Evolutionary conservation across 495 filamentous ascomycete genomes (phyloP), one percentile per base, ranked within the genome.

Genomic region (Annulohypoxylon moriforme): DNA sequence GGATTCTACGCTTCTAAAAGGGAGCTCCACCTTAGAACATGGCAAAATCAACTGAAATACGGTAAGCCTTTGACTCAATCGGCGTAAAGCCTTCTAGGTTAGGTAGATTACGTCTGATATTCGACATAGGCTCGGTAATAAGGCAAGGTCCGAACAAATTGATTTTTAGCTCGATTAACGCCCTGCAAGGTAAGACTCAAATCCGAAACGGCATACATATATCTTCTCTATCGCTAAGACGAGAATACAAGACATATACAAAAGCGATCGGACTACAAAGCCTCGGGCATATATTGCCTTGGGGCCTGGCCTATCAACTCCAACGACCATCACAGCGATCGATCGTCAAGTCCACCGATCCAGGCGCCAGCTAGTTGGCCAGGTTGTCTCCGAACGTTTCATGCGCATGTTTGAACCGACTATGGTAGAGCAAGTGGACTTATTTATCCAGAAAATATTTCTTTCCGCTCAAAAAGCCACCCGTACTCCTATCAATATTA

Each of bases 231-330:
- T n/a, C 68, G 83, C 82, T 65, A 77, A 76, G 10, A 72, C 72
- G 36, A n/a, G 22, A 1, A 11, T 49, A 4, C 18, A 1, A 69
- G 11, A 60, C 69, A 79, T 18, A 86, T 86, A 47, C 82, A 18
- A 18, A n/a, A 44, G 4, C 4, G 40, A 20, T 20, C 14, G 14
- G 0, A 20, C 40, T 3, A 44, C 40, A 1, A 44, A 44, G 5
- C 46, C 46, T 0, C 9, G 10, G 1, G 46, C 22, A 0, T 50
- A 50, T 20, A 50, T 44, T 11, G 40, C 40, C 14, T n/a, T 44
- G 13, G 40, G 40, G 1, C 40, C 40, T 13, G 27, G 53, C 20
- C 60, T 10, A n/a, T 11, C 10, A 47, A 65, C 1, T 40, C 49
- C 0, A 68, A 53, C 50, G 33, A 66, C 3, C 60, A 71, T 46